phyloP scores from a whole-genome alignment of 139 green algal genomes.

The Chlamydomonas incerta region DNA sequence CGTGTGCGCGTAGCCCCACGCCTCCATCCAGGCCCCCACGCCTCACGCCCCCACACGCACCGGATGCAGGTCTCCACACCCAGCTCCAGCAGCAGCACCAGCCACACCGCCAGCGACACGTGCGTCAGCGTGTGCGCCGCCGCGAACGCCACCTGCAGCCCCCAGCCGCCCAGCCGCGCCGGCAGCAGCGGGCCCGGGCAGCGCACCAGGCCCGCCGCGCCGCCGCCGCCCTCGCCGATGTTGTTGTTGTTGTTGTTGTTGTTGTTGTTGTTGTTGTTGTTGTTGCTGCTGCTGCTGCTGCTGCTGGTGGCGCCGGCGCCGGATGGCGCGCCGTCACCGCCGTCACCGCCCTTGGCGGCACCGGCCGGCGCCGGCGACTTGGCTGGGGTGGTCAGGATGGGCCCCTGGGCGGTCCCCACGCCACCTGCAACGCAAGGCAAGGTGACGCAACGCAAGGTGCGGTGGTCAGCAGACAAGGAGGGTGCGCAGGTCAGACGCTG shows the following conservation, averaged over 20 bases:
- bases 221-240: not conserved
- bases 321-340: too few species aligned
- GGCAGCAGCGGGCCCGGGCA: conserved; percentile 12
- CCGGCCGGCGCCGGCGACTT: too few species aligned
- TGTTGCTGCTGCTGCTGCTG: not conserved
- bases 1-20: not conserved
- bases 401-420: too few species aligned
- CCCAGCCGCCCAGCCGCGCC: conserved; percentile 60
- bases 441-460: too few species aligned
- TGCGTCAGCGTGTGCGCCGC: conserved; percentile 71
- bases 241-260: not conserved
- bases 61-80: conserved; percentile 83
- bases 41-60: conserved; percentile 36
- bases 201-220: not conserved
- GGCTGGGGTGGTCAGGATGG: too few species aligned
- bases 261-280: not conserved
- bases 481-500: too few species aligned
- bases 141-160: conserved; percentile 70
- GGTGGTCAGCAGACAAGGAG: too few species aligned
- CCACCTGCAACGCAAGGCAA: too few species aligned
- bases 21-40: not conserved
- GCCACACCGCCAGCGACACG: conserved; percentile 72
- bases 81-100: conserved; percentile 90
- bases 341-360: too few species aligned
- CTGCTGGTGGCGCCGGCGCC: not conserved